Conservation (phyloP, 345 rosid species). For the Anastatica hierochuntica region DNA sequence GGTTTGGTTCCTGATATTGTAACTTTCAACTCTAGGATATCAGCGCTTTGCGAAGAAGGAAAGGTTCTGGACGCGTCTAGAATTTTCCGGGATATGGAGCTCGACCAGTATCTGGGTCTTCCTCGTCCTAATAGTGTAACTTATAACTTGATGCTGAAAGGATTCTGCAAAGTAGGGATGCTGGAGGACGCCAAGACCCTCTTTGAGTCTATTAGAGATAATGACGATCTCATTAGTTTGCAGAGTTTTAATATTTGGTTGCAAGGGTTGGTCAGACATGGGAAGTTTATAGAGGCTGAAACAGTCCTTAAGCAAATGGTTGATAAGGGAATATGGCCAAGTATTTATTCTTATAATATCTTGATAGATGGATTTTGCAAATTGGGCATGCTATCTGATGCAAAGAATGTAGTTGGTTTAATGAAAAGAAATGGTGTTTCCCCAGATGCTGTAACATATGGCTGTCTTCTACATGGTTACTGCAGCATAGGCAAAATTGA, state of each 20-base stretch:
- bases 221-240: conserved; percentile 35
- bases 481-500: conserved; percentile 51
- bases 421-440: conserved; percentile 53
- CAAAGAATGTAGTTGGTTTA: conserved; percentile 42
- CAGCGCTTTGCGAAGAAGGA: conserved; percentile 66
- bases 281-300: conserved; percentile 61
- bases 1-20: conserved; percentile 74
- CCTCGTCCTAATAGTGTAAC: conserved; percentile 71
- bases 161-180: conserved; percentile 74
- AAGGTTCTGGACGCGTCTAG: conserved; percentile 78
- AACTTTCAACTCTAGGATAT: conserved; percentile 80
- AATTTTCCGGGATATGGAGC: conserved; percentile 87
- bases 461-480: conserved; percentile 68
- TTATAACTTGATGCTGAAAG: conserved; percentile 72
- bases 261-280: conserved; percentile 60
- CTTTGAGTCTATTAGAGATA: conserved; percentile 48
- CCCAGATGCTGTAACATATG: conserved; percentile 69
- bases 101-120: conserved; percentile 64
- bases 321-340: conserved; percentile 50
- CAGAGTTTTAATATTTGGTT: conserved; percentile 82
- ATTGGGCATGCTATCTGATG: conserved; percentile 70
- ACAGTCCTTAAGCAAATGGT: conserved; percentile 57
- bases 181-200: conserved; percentile 70
- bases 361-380: conserved; percentile 79
- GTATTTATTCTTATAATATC: conserved; percentile 62